Evolutionary conservation across 345 rosid species (phyloP), one percentile per base, ranked within the genome.

Genomic region (Eucalyptus cladocalyx): DNA sequence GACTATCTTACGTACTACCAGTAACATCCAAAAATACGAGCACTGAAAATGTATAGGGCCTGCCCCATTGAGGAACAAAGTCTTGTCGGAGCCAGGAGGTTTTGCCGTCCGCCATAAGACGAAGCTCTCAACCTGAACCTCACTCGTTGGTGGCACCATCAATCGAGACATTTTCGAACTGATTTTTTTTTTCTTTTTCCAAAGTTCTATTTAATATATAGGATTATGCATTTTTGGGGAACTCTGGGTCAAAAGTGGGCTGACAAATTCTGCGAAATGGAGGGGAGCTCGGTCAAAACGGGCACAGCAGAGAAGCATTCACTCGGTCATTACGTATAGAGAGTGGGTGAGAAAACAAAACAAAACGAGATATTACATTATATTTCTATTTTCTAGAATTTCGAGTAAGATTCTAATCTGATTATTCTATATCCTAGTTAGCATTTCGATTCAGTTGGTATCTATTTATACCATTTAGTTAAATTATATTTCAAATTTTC

Each of bases 61-160:
- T 88, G 97, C 97, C 81, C 99, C 97, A 53, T 92, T 96, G 89
- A 96, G 99, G 95, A 97, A 95, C 72, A 92, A 92, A 6, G 91
- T 88, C 9, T 93, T 93, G 11, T 90, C 69, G 32, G 98, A 93
- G 58, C 94, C 96, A 4, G 96, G 97, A 56, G 99, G 97, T 81
- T 92, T 93, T 7, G 90, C 93, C 48, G 93, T 42, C 23, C 95
- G 93, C 56, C 93, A 90, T 89, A 97, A 96, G 2, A 92, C 86
- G 49, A 94, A 89, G 90, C 40, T 81, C 67, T 97, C 96, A 80
- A 95, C 91, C 51, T 91, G 89, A 30, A 96, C 87, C 40, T 89
- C 93, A 24, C 95, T 37, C 53, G 92, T 91, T 86, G 90, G 43
- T 7, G 91, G 93, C 49, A 91, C 62, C 28, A 93, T 18, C 30